A percentile compares a stretch with the other conserved stretches of the same genome.
Conservation (phyloP, 768 basidiomycete genomes). For the Myochromella boudieri region DNA sequence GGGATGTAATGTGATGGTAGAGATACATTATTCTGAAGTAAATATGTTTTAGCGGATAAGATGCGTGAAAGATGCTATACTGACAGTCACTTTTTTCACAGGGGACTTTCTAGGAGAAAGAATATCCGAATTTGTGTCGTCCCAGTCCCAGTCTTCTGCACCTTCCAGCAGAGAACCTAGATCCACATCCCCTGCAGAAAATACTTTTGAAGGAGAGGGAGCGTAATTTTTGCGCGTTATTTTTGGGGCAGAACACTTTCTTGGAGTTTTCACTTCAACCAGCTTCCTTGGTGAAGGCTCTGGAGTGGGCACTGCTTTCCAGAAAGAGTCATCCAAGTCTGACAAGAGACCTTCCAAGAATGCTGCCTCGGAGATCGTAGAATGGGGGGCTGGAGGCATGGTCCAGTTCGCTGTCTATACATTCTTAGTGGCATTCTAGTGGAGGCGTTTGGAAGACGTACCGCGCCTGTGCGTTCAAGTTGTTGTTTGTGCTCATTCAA, state of each 20-base stretch:
- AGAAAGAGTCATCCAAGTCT: conserved; percentile 50
- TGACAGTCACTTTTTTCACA: conserved; percentile 22
- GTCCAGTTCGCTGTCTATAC: too few relatives aligned
- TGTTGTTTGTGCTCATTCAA: too few relatives aligned
- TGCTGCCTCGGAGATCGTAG: conserved; percentile 50
- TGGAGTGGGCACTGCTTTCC: conserved; percentile 40
- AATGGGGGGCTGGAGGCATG: conserved; percentile 36
- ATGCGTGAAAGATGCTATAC: background rate
- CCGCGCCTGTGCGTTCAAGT: too few relatives aligned
- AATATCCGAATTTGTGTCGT: conserved; percentile 51
- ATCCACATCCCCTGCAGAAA: conserved; percentile 38
- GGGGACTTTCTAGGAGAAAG: conserved; percentile 50
- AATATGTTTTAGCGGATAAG: conserved; percentile 5
- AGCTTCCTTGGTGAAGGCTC: conserved; percentile 27
- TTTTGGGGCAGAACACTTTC: conserved; percentile 11
- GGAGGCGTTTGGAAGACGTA: too few relatives aligned
- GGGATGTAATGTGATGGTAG: conserved; percentile 25
- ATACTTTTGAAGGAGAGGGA: conserved; percentile 21
- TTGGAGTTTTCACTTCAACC: conserved; percentile 14
- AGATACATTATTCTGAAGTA: conserved; percentile 9
- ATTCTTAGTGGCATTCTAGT: too few relatives aligned
- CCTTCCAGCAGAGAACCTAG: conserved; percentile 56
- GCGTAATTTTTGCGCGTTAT: conserved; percentile 6
- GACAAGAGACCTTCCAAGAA: conserved; percentile 45
- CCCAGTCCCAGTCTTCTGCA: conserved; percentile 71